These are phyloP conservation scores for Vitis hybrid DNA, from an alignment of 177 flowering plant genomes.

Conservation along the genomic window DNA sequence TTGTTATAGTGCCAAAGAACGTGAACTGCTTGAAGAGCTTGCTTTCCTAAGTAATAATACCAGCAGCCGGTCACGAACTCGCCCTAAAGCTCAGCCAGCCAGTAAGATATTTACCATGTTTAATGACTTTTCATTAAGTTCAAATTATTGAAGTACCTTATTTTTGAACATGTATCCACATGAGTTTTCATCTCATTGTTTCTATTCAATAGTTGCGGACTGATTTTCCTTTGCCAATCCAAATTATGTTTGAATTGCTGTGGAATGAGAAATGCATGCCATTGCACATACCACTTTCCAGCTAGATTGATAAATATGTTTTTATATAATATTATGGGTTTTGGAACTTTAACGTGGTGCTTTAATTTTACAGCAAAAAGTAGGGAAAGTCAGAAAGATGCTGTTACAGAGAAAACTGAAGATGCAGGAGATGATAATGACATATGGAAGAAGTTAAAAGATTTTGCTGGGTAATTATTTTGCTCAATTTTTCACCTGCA, in stretches of 20 bases:
- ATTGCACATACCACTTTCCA: background rate
- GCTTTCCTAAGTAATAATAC: conserved; percentile 42
- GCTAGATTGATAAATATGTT: background rate
- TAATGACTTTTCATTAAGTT: background rate
- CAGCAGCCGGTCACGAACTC: conserved; percentile 48
- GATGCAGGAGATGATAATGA: conserved; percentile 58
- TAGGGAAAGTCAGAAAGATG: conserved; percentile 30
- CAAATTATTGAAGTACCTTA: background rate
- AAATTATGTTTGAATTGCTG: background rate
- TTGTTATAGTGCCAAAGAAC: conserved; percentile 63
- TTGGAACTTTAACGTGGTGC: background rate
- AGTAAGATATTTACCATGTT: conserved; percentile 34
- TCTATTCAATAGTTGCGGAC: background rate
- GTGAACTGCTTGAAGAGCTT: conserved; percentile 91
- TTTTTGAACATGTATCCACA: background rate
- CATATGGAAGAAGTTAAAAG: conserved; percentile 60
- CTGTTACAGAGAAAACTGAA: conserved; percentile 40
- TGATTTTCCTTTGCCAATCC: background rate
- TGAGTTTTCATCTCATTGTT: background rate
- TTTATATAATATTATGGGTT: background rate
- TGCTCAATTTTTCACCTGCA: background rate
- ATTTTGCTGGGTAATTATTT: conserved; percentile 72
- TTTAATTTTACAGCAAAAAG: conserved; percentile 45
- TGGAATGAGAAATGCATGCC: background rate
- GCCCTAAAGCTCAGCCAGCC: conserved; percentile 49